phyloP scores from a whole-genome alignment of 768 basidiomycete genomes.

The Leucosporidium creatinivorum region DNA sequence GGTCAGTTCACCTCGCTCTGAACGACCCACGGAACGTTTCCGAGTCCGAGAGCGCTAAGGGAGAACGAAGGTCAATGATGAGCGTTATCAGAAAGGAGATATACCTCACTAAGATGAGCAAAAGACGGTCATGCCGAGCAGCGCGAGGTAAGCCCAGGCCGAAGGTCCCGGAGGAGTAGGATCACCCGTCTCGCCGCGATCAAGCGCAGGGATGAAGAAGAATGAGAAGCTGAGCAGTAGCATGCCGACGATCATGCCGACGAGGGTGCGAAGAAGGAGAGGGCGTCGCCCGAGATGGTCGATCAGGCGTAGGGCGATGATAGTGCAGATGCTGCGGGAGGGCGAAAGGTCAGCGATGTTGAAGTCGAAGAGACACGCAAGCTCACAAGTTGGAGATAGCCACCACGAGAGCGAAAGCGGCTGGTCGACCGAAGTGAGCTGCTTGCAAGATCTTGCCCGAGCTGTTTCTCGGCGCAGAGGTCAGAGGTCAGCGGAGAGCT shows the following conservation, averaged over 20 bases:
- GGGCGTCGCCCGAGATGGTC: conserved; percentile 22
- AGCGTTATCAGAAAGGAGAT: too few species aligned
- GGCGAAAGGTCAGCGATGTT: neutral
- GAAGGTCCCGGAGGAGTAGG: neutral
- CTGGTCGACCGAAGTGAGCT: conserved; percentile 18
- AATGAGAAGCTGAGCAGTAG: conserved; percentile 21
- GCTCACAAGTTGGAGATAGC: conserved; percentile 28
- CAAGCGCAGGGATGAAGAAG: conserved; percentile 9
- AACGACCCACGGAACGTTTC: conserved; percentile 32
- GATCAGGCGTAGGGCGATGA: conserved; percentile 25
- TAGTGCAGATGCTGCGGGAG: conserved; percentile 10
- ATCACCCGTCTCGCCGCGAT: neutral
- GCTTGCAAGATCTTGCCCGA: conserved; percentile 25
- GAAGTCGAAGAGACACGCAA: too few species aligned
- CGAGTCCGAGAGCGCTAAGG: conserved; percentile 19
- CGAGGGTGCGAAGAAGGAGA: conserved; percentile 24
- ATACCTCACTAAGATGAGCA: conserved; percentile 10
- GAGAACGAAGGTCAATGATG: too few species aligned
- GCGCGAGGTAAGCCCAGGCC: conserved; percentile 13
- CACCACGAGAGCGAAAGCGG: conserved; percentile 27
- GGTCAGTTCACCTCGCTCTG: conserved; percentile 20
- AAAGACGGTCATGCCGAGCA: conserved; percentile 21
- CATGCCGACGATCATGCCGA: conserved; percentile 29
- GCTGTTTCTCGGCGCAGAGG: neutral
- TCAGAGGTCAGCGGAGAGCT: neutral